Base-by-base conservation (phyloP, 768 basidiomycete genomes). In the Favolaschia claudopus region DNA sequence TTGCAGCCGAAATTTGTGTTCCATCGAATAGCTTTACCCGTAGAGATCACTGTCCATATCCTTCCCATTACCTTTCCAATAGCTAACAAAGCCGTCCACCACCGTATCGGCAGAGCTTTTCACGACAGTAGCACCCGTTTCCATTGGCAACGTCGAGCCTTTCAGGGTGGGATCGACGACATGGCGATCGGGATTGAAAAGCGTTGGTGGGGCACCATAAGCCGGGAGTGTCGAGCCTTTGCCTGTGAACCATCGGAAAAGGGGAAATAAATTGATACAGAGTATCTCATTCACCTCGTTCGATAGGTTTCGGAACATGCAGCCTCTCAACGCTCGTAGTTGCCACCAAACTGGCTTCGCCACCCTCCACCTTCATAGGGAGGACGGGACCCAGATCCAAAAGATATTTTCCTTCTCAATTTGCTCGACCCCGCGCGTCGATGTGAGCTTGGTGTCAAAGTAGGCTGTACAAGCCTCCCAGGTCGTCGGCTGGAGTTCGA, bases 1-100 rank as follows among this genome's bases (percentile, higher is more conserved):
- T n/a, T n/a, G n/a, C n/a, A n/a, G n/a, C n/a, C n/a, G n/a, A n/a
- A n/a, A n/a, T n/a, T n/a, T n/a, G n/a, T n/a, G n/a, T n/a, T n/a
- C n/a, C n/a, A n/a, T n/a, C n/a, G n/a, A n/a, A n/a, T n/a, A n/a
- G n/a, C n/a, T n/a, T n/a, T n/a, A n/a, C n/a, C n/a, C n/a, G n/a
- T n/a, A n/a, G n/a, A n/a, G n/a, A n/a, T n/a, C n/a, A n/a, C n/a
- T n/a, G 22, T 55, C 45, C 54, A 56, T 57, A 27, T 57, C 55
- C 39, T 57, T 57, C 22, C 54, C 54, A 33, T 55, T 55, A n/a
- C 54, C 54, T 37, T 55, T 48, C 55, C 55, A 57, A 20, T 57
- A 57, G 32, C 55, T 57, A 22, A 57, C 44, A 12, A 33, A 42
- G 24, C 55, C 55, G 7, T 36, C 31, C 38, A 57, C 47, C 28